Evolutionary conservation across 2,329 filamentous ascomycete species (phyloP), one percentile per base, ranked within the genome.

Genomic region (Elsinoe arachidis): DNA sequence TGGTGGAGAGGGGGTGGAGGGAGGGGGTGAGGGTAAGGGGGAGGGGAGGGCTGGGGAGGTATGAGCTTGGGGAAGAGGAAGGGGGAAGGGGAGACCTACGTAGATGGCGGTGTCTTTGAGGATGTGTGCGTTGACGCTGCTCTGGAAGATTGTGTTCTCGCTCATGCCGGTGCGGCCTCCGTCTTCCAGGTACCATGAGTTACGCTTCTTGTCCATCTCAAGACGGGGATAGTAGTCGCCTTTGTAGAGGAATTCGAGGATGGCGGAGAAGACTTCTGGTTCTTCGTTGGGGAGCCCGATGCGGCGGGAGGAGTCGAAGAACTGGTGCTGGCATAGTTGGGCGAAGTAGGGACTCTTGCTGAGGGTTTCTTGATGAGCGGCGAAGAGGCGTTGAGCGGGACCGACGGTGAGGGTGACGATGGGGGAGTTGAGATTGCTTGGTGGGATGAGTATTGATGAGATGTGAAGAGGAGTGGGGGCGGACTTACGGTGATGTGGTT

Each of bases 201-300:
- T 84, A 57, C 82, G 81, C 62, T 85, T 84, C 76, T 90, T 90
- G 74, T 92, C 89, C 73, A 90, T 89, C 58, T 89, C 74, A 21
- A 95, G 79, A 15, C 87, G 86, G 2, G 91, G 90, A 65, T 86
- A 91, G 75, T 96, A 96, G 72, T 96, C 91, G 62, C 90, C 90
- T 74, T 95, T 95, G 80, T 95, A 95, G 58, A 96, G 83, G 65
- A 87, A 96, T 69, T 96, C 91, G 58, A 96, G 83, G 10, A 96
- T 80, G 5, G 87, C 90, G 6, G 89, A 95, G 72, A 96, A 91
- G 66, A 95, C 86, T 70, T 95, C 90, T 17, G 91, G 90, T 64
- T 91, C 86, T 72, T 96, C 91, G 60, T 92, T 84, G 1, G 89
- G 86, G 1, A 96, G 81, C 54, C 86, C 80, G 69, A 96, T 86